Conservation (phyloP, 2,329 filamentous ascomycete genomes). For the Epichloe bromicola region DNA sequence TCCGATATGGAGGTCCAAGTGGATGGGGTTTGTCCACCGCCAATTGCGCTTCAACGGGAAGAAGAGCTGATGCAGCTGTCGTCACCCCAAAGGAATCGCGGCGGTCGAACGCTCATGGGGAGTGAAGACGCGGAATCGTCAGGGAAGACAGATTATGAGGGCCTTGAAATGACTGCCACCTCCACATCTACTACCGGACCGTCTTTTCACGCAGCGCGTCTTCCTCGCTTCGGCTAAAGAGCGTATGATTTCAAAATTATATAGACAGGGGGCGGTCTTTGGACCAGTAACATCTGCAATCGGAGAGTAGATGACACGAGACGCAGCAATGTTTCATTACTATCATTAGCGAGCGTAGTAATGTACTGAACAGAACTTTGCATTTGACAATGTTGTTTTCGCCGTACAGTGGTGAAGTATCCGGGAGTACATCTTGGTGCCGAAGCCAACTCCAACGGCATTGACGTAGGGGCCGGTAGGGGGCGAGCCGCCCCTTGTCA, state of each 20-base stretch:
- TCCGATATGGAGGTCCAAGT: conserved; percentile 15
- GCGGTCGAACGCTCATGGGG: background rate
- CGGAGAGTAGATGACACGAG: background rate
- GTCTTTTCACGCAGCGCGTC: conserved; percentile 43
- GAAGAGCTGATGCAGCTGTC: background rate
- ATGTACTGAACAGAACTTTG: background rate
- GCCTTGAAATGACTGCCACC: background rate
- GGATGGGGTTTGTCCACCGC: conserved; percentile 14
- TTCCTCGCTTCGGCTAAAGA: conserved; percentile 39
- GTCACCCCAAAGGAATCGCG: background rate
- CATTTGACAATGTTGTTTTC: background rate
- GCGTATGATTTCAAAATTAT: too few relatives aligned
- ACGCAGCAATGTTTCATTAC: background rate
- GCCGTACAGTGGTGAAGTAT: background rate
- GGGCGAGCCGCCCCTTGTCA: background rate
- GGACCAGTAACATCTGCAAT: too few relatives aligned
- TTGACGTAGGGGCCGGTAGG: background rate
- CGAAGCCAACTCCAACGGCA: background rate
- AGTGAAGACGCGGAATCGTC: background rate
- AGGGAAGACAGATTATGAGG: background rate
- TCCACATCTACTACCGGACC: background rate
- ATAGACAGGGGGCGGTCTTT: too few relatives aligned
- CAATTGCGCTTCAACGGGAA: conserved; percentile 6
- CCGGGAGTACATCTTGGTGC: background rate
- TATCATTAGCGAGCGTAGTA: conserved; percentile 2